Conservation (phyloP, 2,329 filamentous ascomycete species). For the Hypoxylon sp. region DNA sequence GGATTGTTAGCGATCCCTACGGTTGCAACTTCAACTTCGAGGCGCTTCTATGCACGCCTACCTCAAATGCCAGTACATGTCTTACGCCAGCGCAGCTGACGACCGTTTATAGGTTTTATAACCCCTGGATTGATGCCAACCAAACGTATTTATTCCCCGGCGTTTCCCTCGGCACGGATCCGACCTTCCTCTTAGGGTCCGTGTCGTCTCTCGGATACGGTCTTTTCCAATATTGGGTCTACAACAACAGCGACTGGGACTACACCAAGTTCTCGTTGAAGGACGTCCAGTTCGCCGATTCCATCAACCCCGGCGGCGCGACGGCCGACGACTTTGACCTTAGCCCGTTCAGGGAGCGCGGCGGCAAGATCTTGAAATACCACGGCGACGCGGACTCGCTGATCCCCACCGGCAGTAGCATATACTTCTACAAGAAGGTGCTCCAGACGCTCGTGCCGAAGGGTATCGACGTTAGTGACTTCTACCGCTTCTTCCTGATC, state of each 20-base stretch:
- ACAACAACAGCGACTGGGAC: constrained; percentile 48
- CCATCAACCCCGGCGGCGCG: constrained; percentile 45
- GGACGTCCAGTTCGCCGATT: constrained; percentile 46
- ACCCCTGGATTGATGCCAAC: constrained; percentile 46
- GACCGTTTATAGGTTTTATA: constrained; percentile 49
- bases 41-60: constrained; percentile 51
- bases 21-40: constrained; percentile 56
- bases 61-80: constrained; percentile 47
- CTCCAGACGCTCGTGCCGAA: constrained; percentile 44
- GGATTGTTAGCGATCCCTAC: constrained; percentile 56
- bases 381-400: constrained; percentile 52
- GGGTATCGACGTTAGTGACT: constrained; percentile 55
- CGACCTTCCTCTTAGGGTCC: constrained; percentile 34
- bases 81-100: constrained; percentile 56
- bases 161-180: constrained; percentile 43
- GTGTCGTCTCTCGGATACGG: constrained; percentile 38
- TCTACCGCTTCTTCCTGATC: constrained; percentile 63
- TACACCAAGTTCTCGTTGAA: constrained; percentile 46
- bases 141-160: constrained; percentile 48
- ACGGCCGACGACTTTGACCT: constrained; percentile 49
- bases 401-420: constrained; percentile 50
- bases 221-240: constrained; percentile 44
- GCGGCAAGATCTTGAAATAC: constrained; percentile 55
- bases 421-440: constrained; percentile 49
- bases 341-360: constrained; percentile 46